Base-by-base conservation (phyloP, 805 yeast species). In the Candida gorgasii region DNA sequence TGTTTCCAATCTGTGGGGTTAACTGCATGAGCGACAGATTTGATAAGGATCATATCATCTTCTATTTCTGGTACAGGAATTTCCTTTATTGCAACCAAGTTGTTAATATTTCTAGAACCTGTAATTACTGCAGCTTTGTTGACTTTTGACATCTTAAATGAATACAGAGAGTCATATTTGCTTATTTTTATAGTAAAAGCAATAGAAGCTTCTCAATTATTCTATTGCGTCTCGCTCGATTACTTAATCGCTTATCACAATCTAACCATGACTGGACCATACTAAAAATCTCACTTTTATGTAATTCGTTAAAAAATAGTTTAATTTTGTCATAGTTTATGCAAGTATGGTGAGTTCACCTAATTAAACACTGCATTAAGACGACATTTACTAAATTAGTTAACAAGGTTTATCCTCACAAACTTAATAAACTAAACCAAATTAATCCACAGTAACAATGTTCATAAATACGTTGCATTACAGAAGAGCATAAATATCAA, bases 21-120 rank as follows among this genome's bases (percentile, higher is more conserved):
- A 13, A 43, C 48, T 13, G 57, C 59, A 31, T 18, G 41, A 4
- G 58, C 57, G 13, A 58, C 59, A 3, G 77, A 67, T 22, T 43
- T 43, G 8, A 43, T 17, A 11, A 40, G 24, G 7, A 44, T 23
- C 33, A 23, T 17, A 24, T 36, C 39, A 23, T 40, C 44, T 15
- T 39, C 35, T 4, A 44, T 19, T 6, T 29, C 31, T 14, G 47
- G 41, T 19, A 35, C 17, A 3, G 41, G 40, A 3, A 22, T 12
- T 24, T 44, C 41, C 26, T 44, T 19, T 36, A 44, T 29, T 4
- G 35, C 11, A 11, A 22, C 27, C 3, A 36, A 15, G 12, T 40
- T 63, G 44, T 7, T 9, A 22, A 22, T 22, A 22, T 22, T 22
- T 22, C 24, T 22, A 7, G 24, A 22, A 7, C 24, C 24, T 7